Conservation (phyloP, 1,139 yeast genomes). For the Protomyces inundatus region DNA sequence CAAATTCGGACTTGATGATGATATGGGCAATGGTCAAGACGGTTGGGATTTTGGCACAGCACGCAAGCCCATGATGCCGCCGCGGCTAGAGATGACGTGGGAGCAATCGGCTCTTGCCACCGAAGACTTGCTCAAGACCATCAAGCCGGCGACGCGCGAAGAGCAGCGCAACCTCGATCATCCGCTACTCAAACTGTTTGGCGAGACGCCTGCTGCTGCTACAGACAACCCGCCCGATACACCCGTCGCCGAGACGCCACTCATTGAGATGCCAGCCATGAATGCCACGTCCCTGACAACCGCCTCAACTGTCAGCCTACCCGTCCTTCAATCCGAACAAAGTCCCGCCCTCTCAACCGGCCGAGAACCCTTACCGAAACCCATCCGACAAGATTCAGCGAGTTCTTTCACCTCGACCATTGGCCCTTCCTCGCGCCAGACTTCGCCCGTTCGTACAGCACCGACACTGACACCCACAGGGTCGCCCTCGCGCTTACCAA, state of each 20-base stretch:
- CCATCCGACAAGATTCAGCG: slow-evolving; percentile 11
- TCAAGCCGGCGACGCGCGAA: not conserved
- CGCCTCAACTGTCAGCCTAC: slow-evolving; percentile 10
- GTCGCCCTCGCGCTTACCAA: slow-evolving; percentile 11
- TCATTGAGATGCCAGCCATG: slow-evolving; percentile 24
- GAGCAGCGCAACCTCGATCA: slow-evolving; percentile 9
- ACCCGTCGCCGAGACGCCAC: not conserved
- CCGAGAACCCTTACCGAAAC: not conserved
- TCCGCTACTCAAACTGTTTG: slow-evolving; percentile 20
- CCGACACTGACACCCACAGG: not conserved
- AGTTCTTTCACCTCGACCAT: not conserved
- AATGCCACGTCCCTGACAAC: slow-evolving; percentile 20
- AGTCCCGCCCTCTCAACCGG: not conserved
- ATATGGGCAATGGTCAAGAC: slow-evolving; percentile 36
- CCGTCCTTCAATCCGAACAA: slow-evolving; percentile 1
- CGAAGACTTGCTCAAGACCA: slow-evolving; percentile 16
- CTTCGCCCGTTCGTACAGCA: not conserved
- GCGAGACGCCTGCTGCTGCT: not conserved
- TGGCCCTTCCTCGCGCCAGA: not conserved
- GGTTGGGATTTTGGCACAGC: slow-evolving; percentile 41
- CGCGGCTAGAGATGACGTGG: slow-evolving; percentile 2
- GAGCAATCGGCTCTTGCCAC: slow-evolving; percentile 23
- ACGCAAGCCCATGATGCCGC: not conserved
- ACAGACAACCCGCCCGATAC: slow-evolving; percentile 5
- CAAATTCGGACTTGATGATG: slow-evolving; percentile 25